Evolutionary conservation across 129 eudicot genomes (phyloP).

Genomic region (Saussurea involucrata): DNA sequence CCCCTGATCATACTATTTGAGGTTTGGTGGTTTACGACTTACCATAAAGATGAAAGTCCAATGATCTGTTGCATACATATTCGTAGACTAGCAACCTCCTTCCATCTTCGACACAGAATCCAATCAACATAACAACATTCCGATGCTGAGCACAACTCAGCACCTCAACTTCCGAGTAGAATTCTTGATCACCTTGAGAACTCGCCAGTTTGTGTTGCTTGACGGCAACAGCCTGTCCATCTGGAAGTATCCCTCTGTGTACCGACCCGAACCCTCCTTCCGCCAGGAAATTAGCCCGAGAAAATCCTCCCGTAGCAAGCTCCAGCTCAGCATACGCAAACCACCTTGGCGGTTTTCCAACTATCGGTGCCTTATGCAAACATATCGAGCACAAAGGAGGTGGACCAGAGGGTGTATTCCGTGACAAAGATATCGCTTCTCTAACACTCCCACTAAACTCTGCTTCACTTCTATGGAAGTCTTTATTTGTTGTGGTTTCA

Average conservation of each 20-base stretch:
- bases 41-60: conserved; percentile 96
- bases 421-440: conserved; percentile 72
- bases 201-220: conserved; percentile 97
- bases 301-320: conserved; percentile 92
- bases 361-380: conserved; percentile 86
- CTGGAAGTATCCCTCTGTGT: conserved; percentile 80
- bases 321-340: conserved; percentile 82
- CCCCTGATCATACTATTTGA: no score
- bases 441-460: conserved; percentile 67
- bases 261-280: conserved; percentile 98
- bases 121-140: conserved; percentile 90
- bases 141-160: conserved; percentile 97
- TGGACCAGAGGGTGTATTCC: conserved; percentile 61
- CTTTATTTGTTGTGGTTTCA: conserved; percentile 32
- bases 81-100: conserved; percentile 88
- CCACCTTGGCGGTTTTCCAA: conserved; percentile 95
- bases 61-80: conserved; percentile 84
- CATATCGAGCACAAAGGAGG: conserved; percentile 97
- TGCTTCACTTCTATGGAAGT: conserved; percentile 35
- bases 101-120: conserved; percentile 89
- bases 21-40: not conserved
- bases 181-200: conserved; percentile 94
- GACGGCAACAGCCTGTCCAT: conserved; percentile 90
- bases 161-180: conserved; percentile 96
- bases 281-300: conserved; percentile 83